Conservation (phyloP, 495 filamentous ascomycete species). For the Mytilinidion resinicola region DNA sequence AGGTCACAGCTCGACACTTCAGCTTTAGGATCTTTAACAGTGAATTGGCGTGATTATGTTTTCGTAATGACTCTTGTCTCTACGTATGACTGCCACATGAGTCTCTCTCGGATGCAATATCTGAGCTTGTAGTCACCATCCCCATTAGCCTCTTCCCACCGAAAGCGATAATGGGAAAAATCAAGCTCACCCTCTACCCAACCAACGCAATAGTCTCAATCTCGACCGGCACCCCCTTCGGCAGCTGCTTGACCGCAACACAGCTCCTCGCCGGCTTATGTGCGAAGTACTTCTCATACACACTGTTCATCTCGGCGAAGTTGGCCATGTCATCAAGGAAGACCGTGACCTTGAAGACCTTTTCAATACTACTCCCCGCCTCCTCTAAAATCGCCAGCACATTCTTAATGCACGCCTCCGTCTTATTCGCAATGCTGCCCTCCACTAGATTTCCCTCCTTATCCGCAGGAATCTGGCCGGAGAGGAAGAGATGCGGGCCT, state of each 20-base stretch:
- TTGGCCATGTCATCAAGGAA: slow-evolving; percentile 82
- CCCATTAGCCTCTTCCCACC: no score
- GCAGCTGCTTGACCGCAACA: slow-evolving; percentile 82
- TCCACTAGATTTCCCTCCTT: slow-evolving; percentile 64
- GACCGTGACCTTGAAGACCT: slow-evolving; percentile 68
- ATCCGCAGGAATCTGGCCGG: slow-evolving; percentile 85
- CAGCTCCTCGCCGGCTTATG: slow-evolving; percentile 91
- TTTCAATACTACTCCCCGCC: slow-evolving; percentile 67
- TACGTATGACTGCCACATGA: no score
- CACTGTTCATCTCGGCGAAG: slow-evolving; percentile 80
- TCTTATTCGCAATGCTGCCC: slow-evolving; percentile 72
- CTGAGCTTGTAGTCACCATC: no score
- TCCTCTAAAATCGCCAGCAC: slow-evolving; percentile 68
- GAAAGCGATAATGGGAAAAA: no score
- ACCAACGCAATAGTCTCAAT: slow-evolving; percentile 79
- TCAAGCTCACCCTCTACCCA: slow-evolving; percentile 4
- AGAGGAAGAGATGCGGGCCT: slow-evolving; percentile 78
- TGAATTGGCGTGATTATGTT: no score
- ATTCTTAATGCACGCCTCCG: slow-evolving; percentile 67
- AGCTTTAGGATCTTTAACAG: no score
- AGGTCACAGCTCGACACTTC: no score
- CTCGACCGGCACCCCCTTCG: slow-evolving; percentile 85
- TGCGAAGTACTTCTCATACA: slow-evolving; percentile 80
- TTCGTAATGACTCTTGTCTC: no score
- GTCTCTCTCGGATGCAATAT: no score